Percentiles rank a stretch among this genome's conserved stretches.
Conservation (phyloP, 1,284 basidiomycete genomes). For the Rhodotorula sp. region DNA sequence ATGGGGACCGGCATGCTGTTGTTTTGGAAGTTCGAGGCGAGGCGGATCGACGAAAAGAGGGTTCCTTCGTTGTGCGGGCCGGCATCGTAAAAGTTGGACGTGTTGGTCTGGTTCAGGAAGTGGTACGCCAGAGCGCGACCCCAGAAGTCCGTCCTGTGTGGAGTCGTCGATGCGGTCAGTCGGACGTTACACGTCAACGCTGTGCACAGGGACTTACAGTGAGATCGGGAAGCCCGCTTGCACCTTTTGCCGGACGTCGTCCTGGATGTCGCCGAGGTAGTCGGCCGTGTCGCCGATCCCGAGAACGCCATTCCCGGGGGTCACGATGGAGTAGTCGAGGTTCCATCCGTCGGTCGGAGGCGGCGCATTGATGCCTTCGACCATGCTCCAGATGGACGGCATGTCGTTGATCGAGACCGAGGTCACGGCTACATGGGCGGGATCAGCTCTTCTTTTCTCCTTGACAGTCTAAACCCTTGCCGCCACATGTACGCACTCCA, state of each 20-base stretch:
- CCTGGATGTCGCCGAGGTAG: slow-evolving; percentile 27
- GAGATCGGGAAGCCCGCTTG: slow-evolving; percentile 40
- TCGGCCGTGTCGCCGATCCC: slow-evolving; percentile 25
- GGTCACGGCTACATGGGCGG: slow-evolving; percentile 7
- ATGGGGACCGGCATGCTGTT: slow-evolving; percentile 41
- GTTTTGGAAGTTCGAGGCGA: slow-evolving; percentile 35
- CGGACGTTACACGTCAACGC: too few relatives aligned
- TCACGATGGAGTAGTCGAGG: slow-evolving; percentile 31
- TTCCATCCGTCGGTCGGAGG: slow-evolving; percentile 23
- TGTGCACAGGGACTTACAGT: slow-evolving; percentile 7
- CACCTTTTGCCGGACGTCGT: slow-evolving; percentile 37
- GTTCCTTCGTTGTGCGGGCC: slow-evolving; percentile 27
- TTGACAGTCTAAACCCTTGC: too few relatives aligned
- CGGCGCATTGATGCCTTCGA: slow-evolving; percentile 31
- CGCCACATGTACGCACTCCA: slow-evolving; percentile 19
- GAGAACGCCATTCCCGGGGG: slow-evolving; percentile 27
- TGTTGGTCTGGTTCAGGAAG: slow-evolving; percentile 41
- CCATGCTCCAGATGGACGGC: slow-evolving; percentile 34
- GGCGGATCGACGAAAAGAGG: slow-evolving; percentile 35
- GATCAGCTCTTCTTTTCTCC: neutral
- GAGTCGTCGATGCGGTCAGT: too few relatives aligned
- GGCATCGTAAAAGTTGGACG: slow-evolving; percentile 33
- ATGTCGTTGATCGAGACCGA: slow-evolving; percentile 37
- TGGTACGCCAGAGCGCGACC: slow-evolving; percentile 38
- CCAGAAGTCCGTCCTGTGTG: slow-evolving; percentile 10